Evolutionary conservation across 768 basidiomycete species (phyloP).

Genomic region (Lentinula edodes): DNA sequence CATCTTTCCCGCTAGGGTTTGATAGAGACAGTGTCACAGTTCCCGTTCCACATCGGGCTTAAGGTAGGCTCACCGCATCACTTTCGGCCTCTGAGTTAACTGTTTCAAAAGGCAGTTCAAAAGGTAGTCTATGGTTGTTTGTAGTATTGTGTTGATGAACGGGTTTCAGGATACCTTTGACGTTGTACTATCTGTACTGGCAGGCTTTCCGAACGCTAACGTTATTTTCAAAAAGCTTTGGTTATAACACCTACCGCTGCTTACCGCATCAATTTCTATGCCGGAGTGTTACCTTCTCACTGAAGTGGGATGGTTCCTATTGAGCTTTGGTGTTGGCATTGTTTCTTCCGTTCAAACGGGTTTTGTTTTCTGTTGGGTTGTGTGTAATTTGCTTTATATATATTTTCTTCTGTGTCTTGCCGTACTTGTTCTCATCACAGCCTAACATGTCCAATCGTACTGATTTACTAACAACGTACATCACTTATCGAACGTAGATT

Average conservation of each 20-base stretch:
- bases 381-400: conserved; percentile 9
- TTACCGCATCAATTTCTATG: too few species aligned
- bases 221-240: not conserved
- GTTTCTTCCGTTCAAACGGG: not conserved
- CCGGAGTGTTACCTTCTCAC: not conserved
- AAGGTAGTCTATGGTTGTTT: not conserved
- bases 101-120: not conserved
- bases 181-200: conserved; percentile 7
- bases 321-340: conserved; percentile 2
- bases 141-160: not conserved
- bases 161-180: conserved; percentile 2
- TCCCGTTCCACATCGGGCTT: conserved; percentile 15
- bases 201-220: conserved; percentile 3
- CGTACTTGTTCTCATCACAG: not conserved
- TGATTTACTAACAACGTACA: not conserved
- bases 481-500: not conserved
- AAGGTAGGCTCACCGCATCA: not conserved
- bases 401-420: conserved; percentile 1
- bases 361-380: conserved; percentile 5
- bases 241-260: not conserved
- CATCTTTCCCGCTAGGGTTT: conserved; percentile 79
- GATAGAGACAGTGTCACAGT: conserved; percentile 42
- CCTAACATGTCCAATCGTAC: not conserved
- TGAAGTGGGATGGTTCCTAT: not conserved
- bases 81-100: not conserved